A percentile compares a stretch with the other conserved stretches of the same genome.
phyloP scores from a whole-genome alignment of 1,284 basidiomycete genomes.

The Boletus hoseneyae region DNA sequence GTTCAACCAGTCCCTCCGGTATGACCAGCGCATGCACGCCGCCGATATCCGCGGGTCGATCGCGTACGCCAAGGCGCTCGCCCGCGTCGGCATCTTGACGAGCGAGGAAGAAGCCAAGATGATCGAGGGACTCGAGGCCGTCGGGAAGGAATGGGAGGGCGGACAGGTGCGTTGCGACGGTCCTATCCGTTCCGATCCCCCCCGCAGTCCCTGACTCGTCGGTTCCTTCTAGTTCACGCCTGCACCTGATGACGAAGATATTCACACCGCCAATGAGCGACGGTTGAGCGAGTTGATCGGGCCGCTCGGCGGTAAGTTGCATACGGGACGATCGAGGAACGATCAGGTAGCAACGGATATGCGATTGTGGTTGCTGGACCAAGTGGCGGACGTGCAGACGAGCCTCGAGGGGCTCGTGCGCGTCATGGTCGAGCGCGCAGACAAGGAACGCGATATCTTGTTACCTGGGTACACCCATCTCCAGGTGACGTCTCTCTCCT shows the following conservation, averaged over 20 bases:
- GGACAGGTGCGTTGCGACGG: constrained; percentile 50
- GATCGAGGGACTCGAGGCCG: constrained; percentile 71
- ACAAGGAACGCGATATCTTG: constrained; percentile 87
- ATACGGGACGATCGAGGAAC: constrained; percentile 95
- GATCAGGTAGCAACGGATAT: constrained; percentile 99
- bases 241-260: constrained; percentile 90
- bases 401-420: constrained; percentile 77
- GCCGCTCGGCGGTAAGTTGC: constrained; percentile 85
- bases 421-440: constrained; percentile 88
- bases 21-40: constrained; percentile 91
- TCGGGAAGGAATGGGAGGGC: constrained; percentile 83
- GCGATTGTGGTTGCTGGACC: constrained; percentile 90
- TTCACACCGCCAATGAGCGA: constrained; percentile 99
- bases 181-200: too few relatives aligned
- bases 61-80: constrained; percentile 88
- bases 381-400: constrained; percentile 70
- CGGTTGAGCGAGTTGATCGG: constrained; percentile 93
- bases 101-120: constrained; percentile 74
- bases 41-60: constrained; percentile 94
- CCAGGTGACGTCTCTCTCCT: constrained; percentile 51
- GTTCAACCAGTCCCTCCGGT: constrained; percentile 93
- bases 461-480: constrained; percentile 98
- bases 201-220: background rate
- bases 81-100: constrained; percentile 77
- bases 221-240: constrained; percentile 55